phyloP scores from a whole-genome alignment of 176 grass and related monocot genomes.

The Oryza glaberrima region DNA sequence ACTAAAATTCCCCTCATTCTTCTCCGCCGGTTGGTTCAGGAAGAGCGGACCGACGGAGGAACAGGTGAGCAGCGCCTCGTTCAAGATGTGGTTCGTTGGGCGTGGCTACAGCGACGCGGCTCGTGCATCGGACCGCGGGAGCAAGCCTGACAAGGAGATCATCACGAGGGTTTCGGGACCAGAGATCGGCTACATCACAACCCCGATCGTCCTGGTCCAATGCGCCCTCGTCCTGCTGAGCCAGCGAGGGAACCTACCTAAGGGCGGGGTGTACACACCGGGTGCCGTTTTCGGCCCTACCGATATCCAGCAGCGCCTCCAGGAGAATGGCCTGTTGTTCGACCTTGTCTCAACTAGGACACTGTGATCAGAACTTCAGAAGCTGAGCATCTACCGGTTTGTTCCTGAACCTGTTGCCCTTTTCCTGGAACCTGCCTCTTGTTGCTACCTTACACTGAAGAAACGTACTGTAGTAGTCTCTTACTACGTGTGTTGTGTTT shows the following conservation, averaged over 20 bases:
- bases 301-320: conserved; percentile 68
- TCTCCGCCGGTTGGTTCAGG: conserved; percentile 66
- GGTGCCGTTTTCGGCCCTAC: conserved; percentile 72
- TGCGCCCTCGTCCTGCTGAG: conserved; percentile 70
- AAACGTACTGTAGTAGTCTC: neutral
- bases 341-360: conserved; percentile 53
- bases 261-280: conserved; percentile 75
- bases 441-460: neutral
- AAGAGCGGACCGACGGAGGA: conserved; percentile 79
- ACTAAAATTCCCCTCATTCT: conserved; percentile 79
- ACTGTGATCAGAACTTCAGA: neutral
- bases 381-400: neutral
- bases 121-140: conserved; percentile 36
- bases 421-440: neutral
- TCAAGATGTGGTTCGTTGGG: conserved; percentile 91
- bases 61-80: conserved; percentile 69
- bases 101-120: conserved; percentile 52
- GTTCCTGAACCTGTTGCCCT: neutral
- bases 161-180: conserved; percentile 76
- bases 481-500: neutral
- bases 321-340: conserved; percentile 79
- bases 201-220: conserved; percentile 79
- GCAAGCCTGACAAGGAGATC: conserved; percentile 72
- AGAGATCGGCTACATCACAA: conserved; percentile 79
- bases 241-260: conserved; percentile 67